Evolutionary conservation across 805 yeast genomes (phyloP).

Genomic region (Phaffomyces opuntiae): DNA sequence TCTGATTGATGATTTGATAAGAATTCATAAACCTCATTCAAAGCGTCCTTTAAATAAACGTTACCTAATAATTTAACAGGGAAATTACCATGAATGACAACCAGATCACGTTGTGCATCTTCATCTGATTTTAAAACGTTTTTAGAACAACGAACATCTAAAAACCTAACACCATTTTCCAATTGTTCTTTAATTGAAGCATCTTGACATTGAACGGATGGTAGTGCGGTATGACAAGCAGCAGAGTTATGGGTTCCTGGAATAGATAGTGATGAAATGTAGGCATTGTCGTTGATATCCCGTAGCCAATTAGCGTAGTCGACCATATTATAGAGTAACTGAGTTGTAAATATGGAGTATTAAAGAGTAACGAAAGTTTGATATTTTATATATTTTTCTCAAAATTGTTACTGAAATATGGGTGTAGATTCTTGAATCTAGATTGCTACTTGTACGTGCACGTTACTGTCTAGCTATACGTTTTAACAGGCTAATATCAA

Average conservation of each 20-base stretch:
- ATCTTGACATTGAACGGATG: slow-evolving; percentile 74
- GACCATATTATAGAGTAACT: slow-evolving; percentile 13
- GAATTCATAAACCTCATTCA: slow-evolving; percentile 54
- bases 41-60: slow-evolving; percentile 40
- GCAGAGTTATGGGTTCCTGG: slow-evolving; percentile 88
- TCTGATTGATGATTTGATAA: slow-evolving; percentile 48
- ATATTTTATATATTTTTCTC: too few species aligned
- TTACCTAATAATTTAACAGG: slow-evolving; percentile 61
- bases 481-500: too few species aligned
- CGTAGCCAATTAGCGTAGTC: slow-evolving; percentile 41
- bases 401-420: too few species aligned
- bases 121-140: slow-evolving; percentile 46
- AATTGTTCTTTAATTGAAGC: slow-evolving; percentile 53
- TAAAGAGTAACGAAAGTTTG: too few species aligned
- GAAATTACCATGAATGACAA: slow-evolving; percentile 69
- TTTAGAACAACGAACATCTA: slow-evolving; percentile 61
- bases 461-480: too few species aligned
- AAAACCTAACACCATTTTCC: slow-evolving; percentile 65
- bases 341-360: too few species aligned
- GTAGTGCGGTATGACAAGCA: slow-evolving; percentile 62
- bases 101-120: slow-evolving; percentile 41
- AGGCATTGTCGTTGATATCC: slow-evolving; percentile 43
- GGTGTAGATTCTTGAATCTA: too few species aligned
- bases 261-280: slow-evolving; percentile 47
- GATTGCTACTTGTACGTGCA: too few species aligned